Evolutionary conservation across 202 grass and related monocot genomes (phyloP), one percentile per base, ranked within the genome.

Genomic region (Carex arenaria): DNA sequence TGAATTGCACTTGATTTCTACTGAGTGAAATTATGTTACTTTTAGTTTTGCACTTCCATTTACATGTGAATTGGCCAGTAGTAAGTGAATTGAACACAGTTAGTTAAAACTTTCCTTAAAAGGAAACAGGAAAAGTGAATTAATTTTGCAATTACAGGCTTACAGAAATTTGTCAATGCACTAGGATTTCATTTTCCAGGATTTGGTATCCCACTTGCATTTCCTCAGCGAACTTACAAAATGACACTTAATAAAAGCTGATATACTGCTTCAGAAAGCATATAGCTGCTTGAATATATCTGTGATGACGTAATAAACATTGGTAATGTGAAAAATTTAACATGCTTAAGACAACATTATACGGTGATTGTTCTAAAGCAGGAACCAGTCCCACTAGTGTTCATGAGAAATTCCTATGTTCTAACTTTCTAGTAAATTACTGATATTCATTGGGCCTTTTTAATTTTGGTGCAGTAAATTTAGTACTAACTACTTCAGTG

Each of bases 381-480:
- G 30, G 53, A 60, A 78, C 17, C 15, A 34, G 73, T 11, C 28
- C 73, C 52, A 59, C 53, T 78, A 30, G 18, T 38, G 53, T 38
- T 20, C 30, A 60, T 57, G 28, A 34, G 40, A 53, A 28, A 28
- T 8, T 52, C 2, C 15, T 13, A 72, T 72, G 68, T 72, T 51
- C 49, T 13, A 42, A 42, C 32, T 69, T 69, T 69, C 28, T 67
- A 67, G 28, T 67, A 34, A 6, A 69, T 56, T 57, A 14, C 23
- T 36, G 52, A 77, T 77, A n/a, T 32, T 77, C 49, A 77, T 34
- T 57, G 28, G 47, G 17, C 30, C 10, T 53, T 82, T 43, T 45
- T 56, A n/a, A 69, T 82, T 34, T 64, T 65, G 20, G 18, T 54
- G 26, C 64, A 82, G 64, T 38, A 82, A 82, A 34, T 56, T 82